Conservation (phyloP, 2,329 filamentous ascomycete genomes). For the Polytolypa hystricis region DNA sequence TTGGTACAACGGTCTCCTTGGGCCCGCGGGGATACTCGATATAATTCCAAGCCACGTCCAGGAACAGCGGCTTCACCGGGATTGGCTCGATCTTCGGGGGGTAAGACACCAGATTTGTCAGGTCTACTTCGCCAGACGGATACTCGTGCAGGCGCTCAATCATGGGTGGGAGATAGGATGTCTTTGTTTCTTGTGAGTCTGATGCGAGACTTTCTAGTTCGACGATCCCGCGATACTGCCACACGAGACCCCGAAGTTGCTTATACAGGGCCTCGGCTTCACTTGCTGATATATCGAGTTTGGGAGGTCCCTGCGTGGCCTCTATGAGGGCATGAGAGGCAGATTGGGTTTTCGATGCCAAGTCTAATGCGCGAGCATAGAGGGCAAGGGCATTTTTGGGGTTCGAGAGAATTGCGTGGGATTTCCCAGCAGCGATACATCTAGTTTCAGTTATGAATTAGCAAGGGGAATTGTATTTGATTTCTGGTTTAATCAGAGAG, state of each 20-base stretch:
- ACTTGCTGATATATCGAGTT: slow-evolving; percentile 53
- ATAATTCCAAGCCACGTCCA: slow-evolving; percentile 96
- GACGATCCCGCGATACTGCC: slow-evolving; percentile 74
- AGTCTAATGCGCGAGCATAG: slow-evolving; percentile 57
- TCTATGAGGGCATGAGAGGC: slow-evolving; percentile 33
- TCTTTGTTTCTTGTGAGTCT: slow-evolving; percentile 35
- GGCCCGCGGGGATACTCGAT: slow-evolving; percentile 71
- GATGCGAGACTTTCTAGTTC: slow-evolving; percentile 59
- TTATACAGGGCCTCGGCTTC: slow-evolving; percentile 49
- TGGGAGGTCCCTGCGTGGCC: slow-evolving; percentile 43
- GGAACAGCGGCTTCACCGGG: slow-evolving; percentile 88
- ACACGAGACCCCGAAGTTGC: slow-evolving; percentile 59
- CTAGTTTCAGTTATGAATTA: slow-evolving; percentile 30
- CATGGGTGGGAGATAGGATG: slow-evolving; percentile 45
- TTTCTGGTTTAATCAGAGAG: neutral
- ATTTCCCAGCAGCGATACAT: slow-evolving; percentile 73
- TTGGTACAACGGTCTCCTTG: slow-evolving; percentile 12
- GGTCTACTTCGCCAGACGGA: slow-evolving; percentile 57
- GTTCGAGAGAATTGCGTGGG: slow-evolving; percentile 63
- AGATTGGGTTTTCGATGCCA: slow-evolving; percentile 44
- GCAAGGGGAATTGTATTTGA: slow-evolving; percentile 7
- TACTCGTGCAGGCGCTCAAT: slow-evolving; percentile 68
- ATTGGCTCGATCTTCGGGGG: slow-evolving; percentile 74
- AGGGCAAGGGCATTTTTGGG: slow-evolving; percentile 76
- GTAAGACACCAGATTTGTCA: slow-evolving; percentile 73